These are phyloP conservation scores for Diversispora eburnea DNA, from an alignment of 192 early-diverging fungal species.

Conservation along the genomic window DNA sequence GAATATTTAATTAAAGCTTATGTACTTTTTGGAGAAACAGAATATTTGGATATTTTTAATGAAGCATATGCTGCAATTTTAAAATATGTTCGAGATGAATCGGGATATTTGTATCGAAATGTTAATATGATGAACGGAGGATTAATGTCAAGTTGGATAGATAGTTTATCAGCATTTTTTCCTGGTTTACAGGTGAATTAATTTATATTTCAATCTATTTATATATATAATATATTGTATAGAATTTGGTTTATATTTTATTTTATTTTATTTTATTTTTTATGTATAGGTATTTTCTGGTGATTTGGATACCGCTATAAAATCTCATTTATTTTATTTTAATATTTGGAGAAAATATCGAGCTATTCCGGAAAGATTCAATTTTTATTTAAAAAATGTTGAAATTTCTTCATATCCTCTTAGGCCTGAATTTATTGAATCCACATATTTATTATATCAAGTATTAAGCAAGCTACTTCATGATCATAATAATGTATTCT, in stretches of 20 bases:
- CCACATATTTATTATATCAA: constrained; percentile 86
- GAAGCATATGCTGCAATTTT: constrained; percentile 67
- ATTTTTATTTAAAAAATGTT: constrained; percentile 61
- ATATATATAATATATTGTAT: not conserved
- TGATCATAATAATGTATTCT: not conserved
- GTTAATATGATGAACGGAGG: constrained; percentile 74
- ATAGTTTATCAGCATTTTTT: constrained; percentile 87
- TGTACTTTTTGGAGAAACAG: constrained; percentile 78
- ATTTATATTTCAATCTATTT: too few relatives aligned
- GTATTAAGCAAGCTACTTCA: constrained; percentile 23
- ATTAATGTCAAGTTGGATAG: constrained; percentile 73
- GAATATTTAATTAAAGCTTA: constrained; percentile 91
- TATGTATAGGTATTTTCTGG: constrained; percentile 69
- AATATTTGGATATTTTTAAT: constrained; percentile 75
- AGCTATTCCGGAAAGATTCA: constrained; percentile 85
- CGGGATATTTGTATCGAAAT: constrained; percentile 81
- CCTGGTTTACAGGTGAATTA: constrained; percentile 86
- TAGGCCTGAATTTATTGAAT: constrained; percentile 92
- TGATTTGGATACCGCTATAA: constrained; percentile 80
- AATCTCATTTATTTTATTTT: constrained; percentile 76
- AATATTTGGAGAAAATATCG: constrained; percentile 85
- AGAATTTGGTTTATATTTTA: not conserved
- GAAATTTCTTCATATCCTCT: constrained; percentile 77
- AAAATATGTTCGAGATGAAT: constrained; percentile 58
- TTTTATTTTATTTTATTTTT: constrained; percentile 3